Evolutionary conservation across 192 early-diverging fungal genomes (phyloP), one percentile per base, ranked within the genome.

Genomic region (Phycomyces nitens): DNA sequence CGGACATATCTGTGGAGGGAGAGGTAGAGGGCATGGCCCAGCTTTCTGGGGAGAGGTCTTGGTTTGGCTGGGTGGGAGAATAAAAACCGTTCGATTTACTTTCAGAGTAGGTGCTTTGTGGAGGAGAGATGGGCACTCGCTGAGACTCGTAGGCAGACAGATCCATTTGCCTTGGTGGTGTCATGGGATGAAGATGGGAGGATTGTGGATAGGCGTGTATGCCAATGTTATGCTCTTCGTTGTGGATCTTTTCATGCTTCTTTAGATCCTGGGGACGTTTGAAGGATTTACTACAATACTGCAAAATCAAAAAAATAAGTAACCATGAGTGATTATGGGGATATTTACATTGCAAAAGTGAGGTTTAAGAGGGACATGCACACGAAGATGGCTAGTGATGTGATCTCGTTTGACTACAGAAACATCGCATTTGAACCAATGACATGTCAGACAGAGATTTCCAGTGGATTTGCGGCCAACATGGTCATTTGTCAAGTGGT

Each of bases 301-400:
- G 14, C 18, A 18, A 27, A 9, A 49, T 44, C 6, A 42, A 53
- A n/a, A 22, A 41, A 39, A 44, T 21, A 52, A 40, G 23, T 8
- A 34, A 34, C 29, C 3, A 5, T 22, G 47, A 39, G n/a, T 16
- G 18, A 5, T 38, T 18, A 1, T 53, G 21, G 8, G 6, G 1
- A 20, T 42, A 51, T 54, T 38, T 80, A 91, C 90, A 53, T 68
- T 61, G 77, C 96, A 98, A 27, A 76, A 75, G 77, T 93, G 85
- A 8, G 96, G 96, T 77, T 96, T 96, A 20, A 93, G 83, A 8
- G 92, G 86, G 6, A 99, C 86, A 71, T 99, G 96, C 49, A 95
- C 89, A 58, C 94, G 82, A 64, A 97, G 76, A 68, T 99, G 96
- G n/a, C 88, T 91, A n/a, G 95, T 99, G 53, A 97, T 90, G 72